These are phyloP conservation scores for Debaryomyces hansenii DNA, from an alignment of 805 yeast species.

Conservation along the genomic window DNA sequence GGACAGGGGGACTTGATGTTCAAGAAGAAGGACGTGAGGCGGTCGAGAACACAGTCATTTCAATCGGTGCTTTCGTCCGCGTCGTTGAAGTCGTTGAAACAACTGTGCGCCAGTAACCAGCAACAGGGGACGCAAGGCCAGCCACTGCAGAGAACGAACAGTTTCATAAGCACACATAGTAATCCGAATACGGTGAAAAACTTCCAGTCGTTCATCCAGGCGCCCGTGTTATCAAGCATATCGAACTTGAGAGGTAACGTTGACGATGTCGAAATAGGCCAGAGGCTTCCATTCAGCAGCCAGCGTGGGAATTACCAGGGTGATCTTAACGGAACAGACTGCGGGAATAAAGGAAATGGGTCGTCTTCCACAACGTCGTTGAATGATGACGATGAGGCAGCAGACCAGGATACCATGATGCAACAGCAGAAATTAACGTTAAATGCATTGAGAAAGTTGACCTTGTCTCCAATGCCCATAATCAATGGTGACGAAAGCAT, in stretches of 20 bases:
- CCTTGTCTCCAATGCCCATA: conserved; percentile 42
- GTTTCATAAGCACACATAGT: conserved; percentile 25
- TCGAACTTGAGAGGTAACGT: conserved; percentile 25
- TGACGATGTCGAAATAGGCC: conserved; percentile 41
- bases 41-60: conserved; percentile 41
- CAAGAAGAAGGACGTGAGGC: conserved; percentile 38
- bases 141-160: conserved; percentile 9
- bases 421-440: conserved; percentile 44
- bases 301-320: background rate
- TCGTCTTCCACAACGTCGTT: conserved; percentile 1
- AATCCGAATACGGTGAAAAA: conserved; percentile 27
- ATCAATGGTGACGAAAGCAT: conserved; percentile 24
- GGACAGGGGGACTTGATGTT: conserved; percentile 23
- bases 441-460: conserved; percentile 43
- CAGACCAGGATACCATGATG: conserved; percentile 35
- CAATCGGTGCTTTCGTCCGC: conserved; percentile 47
- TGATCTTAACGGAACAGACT: background rate
- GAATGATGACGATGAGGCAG: conserved; percentile 20
- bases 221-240: conserved; percentile 43
- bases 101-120: conserved; percentile 14
- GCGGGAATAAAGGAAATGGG: background rate
- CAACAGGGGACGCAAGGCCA: conserved; percentile 3
- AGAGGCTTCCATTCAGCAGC: conserved; percentile 35
- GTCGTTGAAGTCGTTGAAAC: conserved; percentile 39
- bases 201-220: conserved; percentile 47